Conservation (phyloP, 2,329 filamentous ascomycete species). For the Rugonectria rugulosa region DNA sequence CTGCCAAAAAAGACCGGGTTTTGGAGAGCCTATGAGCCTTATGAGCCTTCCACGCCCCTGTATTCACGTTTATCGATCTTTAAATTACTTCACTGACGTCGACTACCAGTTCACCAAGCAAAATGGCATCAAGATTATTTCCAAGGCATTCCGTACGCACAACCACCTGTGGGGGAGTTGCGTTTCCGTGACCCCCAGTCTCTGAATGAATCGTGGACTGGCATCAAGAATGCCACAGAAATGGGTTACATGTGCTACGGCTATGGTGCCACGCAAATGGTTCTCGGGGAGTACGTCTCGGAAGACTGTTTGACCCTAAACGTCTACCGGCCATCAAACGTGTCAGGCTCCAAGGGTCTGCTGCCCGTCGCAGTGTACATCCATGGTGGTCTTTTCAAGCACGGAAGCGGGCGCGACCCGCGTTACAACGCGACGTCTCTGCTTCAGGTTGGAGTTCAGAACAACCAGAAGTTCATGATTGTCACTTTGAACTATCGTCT, state of each 20-base stretch:
- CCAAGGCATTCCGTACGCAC: constrained; percentile 7
- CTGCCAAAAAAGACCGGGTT: too few species aligned
- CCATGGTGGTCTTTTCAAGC: constrained; percentile 46
- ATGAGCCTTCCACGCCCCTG: background rate
- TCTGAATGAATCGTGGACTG: constrained; percentile 9
- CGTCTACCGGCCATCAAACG: constrained; percentile 19
- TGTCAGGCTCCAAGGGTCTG: constrained; percentile 18
- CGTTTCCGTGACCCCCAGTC: constrained; percentile 10
- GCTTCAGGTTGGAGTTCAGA: constrained; percentile 58
- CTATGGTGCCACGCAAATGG: constrained; percentile 4
- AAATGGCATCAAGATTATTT: constrained; percentile 15
- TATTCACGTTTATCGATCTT: too few species aligned
- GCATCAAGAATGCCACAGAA: background rate
- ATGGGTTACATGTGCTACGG: constrained; percentile 5
- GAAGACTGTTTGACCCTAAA: constrained; percentile 30
- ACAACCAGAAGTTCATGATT: constrained; percentile 43
- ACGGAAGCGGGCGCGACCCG: constrained; percentile 51
- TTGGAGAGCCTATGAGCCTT: too few species aligned
- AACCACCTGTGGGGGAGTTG: constrained; percentile 5
- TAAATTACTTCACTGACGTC: too few species aligned
- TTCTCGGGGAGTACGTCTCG: background rate
- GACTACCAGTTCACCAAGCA: too few species aligned
- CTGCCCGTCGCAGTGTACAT: constrained; percentile 31
- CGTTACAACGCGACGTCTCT: constrained; percentile 70
- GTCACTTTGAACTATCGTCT: constrained; percentile 34